A percentile compares a stretch with the other conserved stretches of the same genome.
Evolutionary conservation across 106 monocot genomes (phyloP).

Genomic region (Acanthochlamys bracteata): DNA sequence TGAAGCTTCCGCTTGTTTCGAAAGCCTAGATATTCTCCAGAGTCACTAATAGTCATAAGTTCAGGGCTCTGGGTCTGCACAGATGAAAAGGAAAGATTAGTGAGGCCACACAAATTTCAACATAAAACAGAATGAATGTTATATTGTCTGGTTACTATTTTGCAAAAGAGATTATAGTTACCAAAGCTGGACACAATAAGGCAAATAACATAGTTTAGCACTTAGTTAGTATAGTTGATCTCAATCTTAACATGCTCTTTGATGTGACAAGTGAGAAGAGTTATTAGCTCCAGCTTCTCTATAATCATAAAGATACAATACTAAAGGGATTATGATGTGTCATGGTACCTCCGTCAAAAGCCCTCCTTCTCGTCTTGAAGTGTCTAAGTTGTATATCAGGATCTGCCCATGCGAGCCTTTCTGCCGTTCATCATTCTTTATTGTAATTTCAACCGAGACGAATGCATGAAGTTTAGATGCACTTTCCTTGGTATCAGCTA

Average conservation of each 20-base stretch:
- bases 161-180: too few relatives aligned
- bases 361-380: conserved; percentile 31
- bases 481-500: conserved; percentile 15
- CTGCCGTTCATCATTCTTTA: conserved; percentile 20
- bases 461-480: conserved; percentile 39
- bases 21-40: conserved; percentile 70
- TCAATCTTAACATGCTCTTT: too few relatives aligned
- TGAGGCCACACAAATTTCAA: too few relatives aligned
- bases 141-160: too few relatives aligned
- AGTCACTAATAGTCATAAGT: conserved; percentile 37
- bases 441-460: conserved; percentile 46
- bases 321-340: too few relatives aligned
- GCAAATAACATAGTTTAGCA: too few relatives aligned
- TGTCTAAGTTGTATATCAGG: conserved; percentile 51
- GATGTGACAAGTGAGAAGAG: too few relatives aligned
- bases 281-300: too few relatives aligned
- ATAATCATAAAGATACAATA: too few relatives aligned
- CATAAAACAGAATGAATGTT: too few relatives aligned
- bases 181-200: too few relatives aligned
- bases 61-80: conserved; percentile 62
- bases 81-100: not conserved
- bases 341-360: conserved; percentile 43
- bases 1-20: conserved; percentile 55
- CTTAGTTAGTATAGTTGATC: too few relatives aligned
- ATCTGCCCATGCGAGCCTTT: conserved; percentile 46